Base-by-base conservation (phyloP, 1,139 yeast species). In the Ogataea hybrid region DNA sequence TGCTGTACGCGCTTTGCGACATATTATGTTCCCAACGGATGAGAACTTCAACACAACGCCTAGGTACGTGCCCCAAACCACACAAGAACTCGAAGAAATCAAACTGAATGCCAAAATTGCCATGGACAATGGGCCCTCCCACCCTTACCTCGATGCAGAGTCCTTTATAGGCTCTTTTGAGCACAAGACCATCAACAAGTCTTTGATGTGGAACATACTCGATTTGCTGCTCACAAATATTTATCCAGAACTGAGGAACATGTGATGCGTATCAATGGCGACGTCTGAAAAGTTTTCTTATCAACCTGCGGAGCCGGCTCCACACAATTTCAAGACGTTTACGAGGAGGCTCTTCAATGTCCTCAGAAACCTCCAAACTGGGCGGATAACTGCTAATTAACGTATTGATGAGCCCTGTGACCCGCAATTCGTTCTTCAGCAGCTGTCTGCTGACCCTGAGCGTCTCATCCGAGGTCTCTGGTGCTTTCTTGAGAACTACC, bases 141-240 rank as follows among this genome's bases (percentile, higher is more conserved):
- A 41, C 6, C 31, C 48, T 10, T 37, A 43, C 4, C 5, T 15
- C 6, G 42, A 50, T 11, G 21, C 50, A 5, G 52, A 48, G 8
- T 49, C 32, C 22, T 59, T 72, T 15, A 51, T 74, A 32, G 61
- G 63, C 14, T 46, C 61, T 14, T 66, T 73, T 39, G 62, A 60
- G 28, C 57, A 65, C 47, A 62, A 62, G 41, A 46, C 54, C 15
- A 57, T 73, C 15, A 74, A 74, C 57, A 68, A 69, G 52, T 65
- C 68, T 39, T 52, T 74, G 39, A 48, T 71, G 3, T 65, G 65
- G 52, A 58, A 54, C 25, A 15, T 73, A 2, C 16, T 72, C 22
- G 79, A 74, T 48, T 53, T 67, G 31, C 9, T 70, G 1, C 48
- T 72, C 11, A 41, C 59, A 5, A 51, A 58, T 18, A 16, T 71